These are phyloP conservation scores for Neonectria punicea DNA, from an alignment of 2,329 filamentous ascomycete genomes.

Conservation along the genomic window DNA sequence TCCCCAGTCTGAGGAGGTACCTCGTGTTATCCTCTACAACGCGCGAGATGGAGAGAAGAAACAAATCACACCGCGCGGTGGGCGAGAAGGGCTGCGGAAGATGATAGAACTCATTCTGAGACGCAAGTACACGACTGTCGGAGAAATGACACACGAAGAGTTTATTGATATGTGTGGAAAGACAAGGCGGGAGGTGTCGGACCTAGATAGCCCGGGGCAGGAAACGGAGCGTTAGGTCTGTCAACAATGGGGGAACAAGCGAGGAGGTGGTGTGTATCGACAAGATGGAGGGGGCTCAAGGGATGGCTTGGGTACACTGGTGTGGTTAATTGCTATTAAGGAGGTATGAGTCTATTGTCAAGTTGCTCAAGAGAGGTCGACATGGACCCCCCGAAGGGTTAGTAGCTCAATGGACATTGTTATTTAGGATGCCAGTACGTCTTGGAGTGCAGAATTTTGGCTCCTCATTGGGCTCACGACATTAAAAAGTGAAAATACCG, in stretches of 20 bases:
- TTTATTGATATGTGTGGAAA: conserved; percentile 27
- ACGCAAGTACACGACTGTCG: conserved; percentile 31
- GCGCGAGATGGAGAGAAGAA: conserved; percentile 41
- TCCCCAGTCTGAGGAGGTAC: conserved; percentile 15
- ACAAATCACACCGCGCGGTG: conserved; percentile 29
- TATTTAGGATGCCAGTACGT: too few species aligned
- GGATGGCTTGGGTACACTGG: too few species aligned
- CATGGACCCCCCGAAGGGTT: too few species aligned
- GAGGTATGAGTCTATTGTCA: too few species aligned
- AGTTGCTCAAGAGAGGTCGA: too few species aligned
- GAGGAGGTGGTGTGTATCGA: neutral
- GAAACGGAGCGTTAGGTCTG: neutral
- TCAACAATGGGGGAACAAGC: neutral
- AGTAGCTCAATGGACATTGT: too few species aligned
- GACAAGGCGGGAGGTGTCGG: conserved; percentile 17
- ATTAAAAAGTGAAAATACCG: too few species aligned
- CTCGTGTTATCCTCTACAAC: conserved; percentile 41
- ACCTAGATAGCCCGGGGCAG: neutral
- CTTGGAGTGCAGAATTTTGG: too few species aligned
- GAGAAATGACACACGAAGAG: conserved; percentile 15
- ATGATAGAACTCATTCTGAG: conserved; percentile 34
- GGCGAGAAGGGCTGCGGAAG: conserved; percentile 11
- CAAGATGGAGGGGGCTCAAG: neutral
- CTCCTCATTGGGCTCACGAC: too few species aligned
- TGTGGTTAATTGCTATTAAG: too few species aligned